Percentiles rank a stretch among this genome's conserved stretches.
These are phyloP conservation scores for Moesziomyces antarcticus DNA, from an alignment of 1,284 basidiomycete species.

Conservation along the genomic window DNA sequence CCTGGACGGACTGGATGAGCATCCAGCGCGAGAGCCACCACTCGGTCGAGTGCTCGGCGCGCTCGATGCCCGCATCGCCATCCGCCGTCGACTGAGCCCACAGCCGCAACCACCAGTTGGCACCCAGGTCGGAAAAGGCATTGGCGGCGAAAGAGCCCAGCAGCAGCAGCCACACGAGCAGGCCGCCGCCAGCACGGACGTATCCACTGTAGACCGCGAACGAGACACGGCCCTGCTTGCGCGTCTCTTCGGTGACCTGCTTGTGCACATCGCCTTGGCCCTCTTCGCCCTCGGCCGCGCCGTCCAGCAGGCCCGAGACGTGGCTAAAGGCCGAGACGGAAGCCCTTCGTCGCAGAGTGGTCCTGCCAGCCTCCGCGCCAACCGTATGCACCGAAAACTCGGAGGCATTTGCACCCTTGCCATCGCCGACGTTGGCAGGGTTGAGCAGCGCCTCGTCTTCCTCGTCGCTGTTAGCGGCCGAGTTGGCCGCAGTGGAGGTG, in stretches of 20 bases:
- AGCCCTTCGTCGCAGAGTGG: constrained; percentile 42
- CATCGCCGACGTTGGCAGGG: neutral
- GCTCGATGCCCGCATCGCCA: too few relatives aligned
- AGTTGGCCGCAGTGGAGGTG: constrained; percentile 19
- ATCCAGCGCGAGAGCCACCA: constrained; percentile 74
- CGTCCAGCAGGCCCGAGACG: constrained; percentile 75
- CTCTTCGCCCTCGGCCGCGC: constrained; percentile 68
- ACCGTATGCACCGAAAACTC: constrained; percentile 42
- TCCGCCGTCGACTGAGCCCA: constrained; percentile 15
- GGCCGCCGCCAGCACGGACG: constrained; percentile 32
- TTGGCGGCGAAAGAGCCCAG: constrained; percentile 11
- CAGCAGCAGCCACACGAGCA: constrained; percentile 30
- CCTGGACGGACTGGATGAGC: constrained; percentile 77
- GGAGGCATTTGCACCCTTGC: constrained; percentile 21
- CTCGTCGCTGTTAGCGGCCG: constrained; percentile 35
- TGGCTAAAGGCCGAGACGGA: constrained; percentile 72
- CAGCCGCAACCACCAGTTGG: constrained; percentile 33
- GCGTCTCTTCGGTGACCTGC: constrained; percentile 33
- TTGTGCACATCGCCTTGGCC: constrained; percentile 20
- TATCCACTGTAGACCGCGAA: constrained; percentile 36
- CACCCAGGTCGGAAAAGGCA: constrained; percentile 23
- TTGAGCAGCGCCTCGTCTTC: constrained; percentile 30
- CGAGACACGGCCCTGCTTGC: constrained; percentile 31
- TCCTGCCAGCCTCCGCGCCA: constrained; percentile 7
- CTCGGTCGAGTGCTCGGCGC: constrained; percentile 53